Evolutionary conservation across 768 basidiomycete species (phyloP).

Genomic region (Naganishia kalamii): DNA sequence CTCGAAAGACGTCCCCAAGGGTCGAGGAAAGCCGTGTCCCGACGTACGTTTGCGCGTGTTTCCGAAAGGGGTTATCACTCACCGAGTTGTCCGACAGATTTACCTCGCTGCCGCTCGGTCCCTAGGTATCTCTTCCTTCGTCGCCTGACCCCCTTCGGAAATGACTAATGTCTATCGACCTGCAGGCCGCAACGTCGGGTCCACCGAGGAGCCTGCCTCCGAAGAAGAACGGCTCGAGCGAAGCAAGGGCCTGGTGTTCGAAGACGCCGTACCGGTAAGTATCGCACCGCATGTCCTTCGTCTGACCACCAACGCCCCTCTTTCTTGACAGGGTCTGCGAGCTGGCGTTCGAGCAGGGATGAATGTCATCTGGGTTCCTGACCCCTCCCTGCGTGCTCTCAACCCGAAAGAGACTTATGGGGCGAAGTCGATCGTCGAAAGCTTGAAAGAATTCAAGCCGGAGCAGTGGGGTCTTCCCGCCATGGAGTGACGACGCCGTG

Average conservation of each 20-base stretch:
- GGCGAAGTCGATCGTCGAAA: conserved; percentile 32
- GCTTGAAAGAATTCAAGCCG: conserved; percentile 38
- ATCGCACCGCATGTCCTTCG: no score
- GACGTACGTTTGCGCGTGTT: conserved; percentile 23
- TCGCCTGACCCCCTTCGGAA: neutral
- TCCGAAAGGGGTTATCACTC: neutral
- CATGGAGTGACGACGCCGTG: neutral
- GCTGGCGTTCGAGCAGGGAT: conserved; percentile 45
- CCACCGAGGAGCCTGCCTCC: conserved; percentile 30
- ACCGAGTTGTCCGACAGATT: conserved; percentile 20
- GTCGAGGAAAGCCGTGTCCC: conserved; percentile 43
- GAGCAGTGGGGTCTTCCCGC: conserved; percentile 37
- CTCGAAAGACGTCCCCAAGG: conserved; percentile 37
- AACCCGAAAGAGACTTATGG: conserved; percentile 36
- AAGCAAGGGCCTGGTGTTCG: conserved; percentile 39
- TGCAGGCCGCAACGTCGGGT: conserved; percentile 39
- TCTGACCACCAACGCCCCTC: conserved; percentile 1
- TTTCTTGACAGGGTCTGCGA: conserved; percentile 33
- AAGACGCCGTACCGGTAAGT: conserved; percentile 41
- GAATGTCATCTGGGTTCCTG: conserved; percentile 46
- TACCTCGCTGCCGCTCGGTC: conserved; percentile 43
- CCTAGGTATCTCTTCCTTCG: conserved; percentile 28
- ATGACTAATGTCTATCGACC: neutral
- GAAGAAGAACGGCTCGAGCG: conserved; percentile 34
- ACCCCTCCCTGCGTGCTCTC: conserved; percentile 34